Base-by-base conservation (phyloP, 2,329 filamentous ascomycete species). In the Coniosporium tulheliwenetii region DNA sequence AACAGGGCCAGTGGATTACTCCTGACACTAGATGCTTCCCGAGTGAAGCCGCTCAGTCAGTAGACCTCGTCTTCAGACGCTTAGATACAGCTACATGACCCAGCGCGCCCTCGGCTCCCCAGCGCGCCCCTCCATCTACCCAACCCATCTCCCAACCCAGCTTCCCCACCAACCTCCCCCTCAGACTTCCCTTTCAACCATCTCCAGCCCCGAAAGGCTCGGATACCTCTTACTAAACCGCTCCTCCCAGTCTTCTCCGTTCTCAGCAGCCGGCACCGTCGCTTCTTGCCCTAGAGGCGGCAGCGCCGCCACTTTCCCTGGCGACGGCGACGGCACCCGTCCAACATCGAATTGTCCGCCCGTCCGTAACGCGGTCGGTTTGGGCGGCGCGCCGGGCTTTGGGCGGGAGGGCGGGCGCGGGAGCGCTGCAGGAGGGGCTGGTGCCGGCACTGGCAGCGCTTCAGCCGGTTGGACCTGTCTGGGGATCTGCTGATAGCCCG, bases 181-280 rank as follows among this genome's bases (percentile, higher is more conserved):
- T 26, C 19, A 26, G 7, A 26, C 19, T 7, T 26, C 19, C 19
- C 19, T 26, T 62, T 91, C 83, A n/a, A 85, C 81, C 77, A 89
- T 83, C 64, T 95, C 87, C 49, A 95, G 74, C 8, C 85, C 75
- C 42, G 78, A 79, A 43, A 96, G 64, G 55, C 82, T 93, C 1
- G 89, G 89, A 60, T 86, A 95, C 43, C 85, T 70, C 60, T 86
- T 86, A 45, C 79, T 80, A 57, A 96, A 95, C 54, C 84, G 72
- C 15, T 63, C 62, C 46, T 79, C 74, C 67, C 71, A 75, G 43
- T 78, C 74, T 61, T 86, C 82, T 37, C 77, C 75, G 5, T 26
- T 39, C 15, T 19, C 40, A 15, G 15, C 31, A n/a, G 10, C 55
- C 41, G 65, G 69, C 73, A 76, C 77, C 36, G 73, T 69, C 43